Conservation (phyloP, 2,329 filamentous ascomycete species). For the Arthrinium puccinioides region DNA sequence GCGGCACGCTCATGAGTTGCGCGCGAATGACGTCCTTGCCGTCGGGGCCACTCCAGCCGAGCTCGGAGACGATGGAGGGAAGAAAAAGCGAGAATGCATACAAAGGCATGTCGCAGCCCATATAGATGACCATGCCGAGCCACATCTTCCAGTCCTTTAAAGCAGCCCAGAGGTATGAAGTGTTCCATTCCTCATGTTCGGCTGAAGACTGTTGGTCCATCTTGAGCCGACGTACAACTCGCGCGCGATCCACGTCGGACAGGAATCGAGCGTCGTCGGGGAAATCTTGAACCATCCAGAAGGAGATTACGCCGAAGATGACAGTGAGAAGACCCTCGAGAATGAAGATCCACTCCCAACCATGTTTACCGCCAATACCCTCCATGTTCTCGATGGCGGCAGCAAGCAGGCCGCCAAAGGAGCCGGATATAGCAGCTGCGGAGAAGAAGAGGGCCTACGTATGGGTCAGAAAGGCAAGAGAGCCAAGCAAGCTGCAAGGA, state of each 20-base stretch:
- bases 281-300: slow-evolving; percentile 79
- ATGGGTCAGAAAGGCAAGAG: too few species aligned
- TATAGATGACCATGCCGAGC: slow-evolving; percentile 67
- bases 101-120: slow-evolving; percentile 65
- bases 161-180: slow-evolving; percentile 63
- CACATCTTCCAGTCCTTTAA: slow-evolving; percentile 83
- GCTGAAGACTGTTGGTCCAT: slow-evolving; percentile 69
- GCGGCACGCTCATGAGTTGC: slow-evolving; percentile 68
- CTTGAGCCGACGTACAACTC: slow-evolving; percentile 65
- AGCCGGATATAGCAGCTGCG: slow-evolving; percentile 71
- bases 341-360: slow-evolving; percentile 63
- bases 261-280: slow-evolving; percentile 72
- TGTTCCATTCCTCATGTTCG: slow-evolving; percentile 67
- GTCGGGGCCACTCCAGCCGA: slow-evolving; percentile 30
- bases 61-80: slow-evolving; percentile 64
- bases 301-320: slow-evolving; percentile 58
- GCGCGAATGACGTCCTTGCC: slow-evolving; percentile 42
- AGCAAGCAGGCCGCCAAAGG: slow-evolving; percentile 67
- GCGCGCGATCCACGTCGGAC: slow-evolving; percentile 57
- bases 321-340: slow-evolving; percentile 66
- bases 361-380: slow-evolving; percentile 47
- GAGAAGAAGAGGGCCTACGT: slow-evolving; percentile 69
- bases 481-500: too few species aligned
- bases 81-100: slow-evolving; percentile 75
- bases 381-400: slow-evolving; percentile 66